Evolutionary conservation across 768 basidiomycete species (phyloP), one percentile per base, ranked within the genome.

Genomic region (Gloeostereum incarnatum): DNA sequence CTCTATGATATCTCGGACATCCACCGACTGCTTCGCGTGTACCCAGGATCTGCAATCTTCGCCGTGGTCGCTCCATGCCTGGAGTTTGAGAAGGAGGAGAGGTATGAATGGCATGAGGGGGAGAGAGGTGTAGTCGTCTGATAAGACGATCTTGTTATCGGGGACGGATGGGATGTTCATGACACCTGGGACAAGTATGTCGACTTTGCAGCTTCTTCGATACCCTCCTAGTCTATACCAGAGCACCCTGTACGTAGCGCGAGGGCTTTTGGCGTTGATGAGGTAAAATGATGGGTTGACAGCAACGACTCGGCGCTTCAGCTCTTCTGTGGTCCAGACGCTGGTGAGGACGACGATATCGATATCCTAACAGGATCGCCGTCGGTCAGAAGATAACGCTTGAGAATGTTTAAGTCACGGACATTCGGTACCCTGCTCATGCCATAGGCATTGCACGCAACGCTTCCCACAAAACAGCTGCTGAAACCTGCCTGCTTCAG

Each of bases 321-420:
- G 56, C 5, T 49, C 45, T 47, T 68, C 69, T 26, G 54, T 55
- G 3, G 52, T 48, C 36, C 59, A 47, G 6, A 24, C 21, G 1
- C 49, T 42, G 4, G 64, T 61, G 27, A 69, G 46, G 9, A 71
- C 63, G 18, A 71, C 56, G 2, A 73, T 51, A 41, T 73, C 71
- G 7, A 71, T 53, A 43, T 73, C 72, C 70, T 72, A 40, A 32
- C 41, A 29, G 20, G n/a, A n/a, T n/a, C n/a, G 48, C 41, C 30
- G 46, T 43, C 39, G 46, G 32, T 10, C 10, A 21, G 29, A 14
- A 17, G 13, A 22, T 23, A 35, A 10, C 7, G 21, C 19, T 17
- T 13, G 9, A 31, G 6, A n/a, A 11, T 31, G 22, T 31, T 2
- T 23, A 25, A 36, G n/a, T 10, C 26, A 46, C 62, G 31, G 17